These are phyloP conservation scores for Polyporus tsugae DNA, from an alignment of 1,284 basidiomycete species.

Conservation along the genomic window DNA sequence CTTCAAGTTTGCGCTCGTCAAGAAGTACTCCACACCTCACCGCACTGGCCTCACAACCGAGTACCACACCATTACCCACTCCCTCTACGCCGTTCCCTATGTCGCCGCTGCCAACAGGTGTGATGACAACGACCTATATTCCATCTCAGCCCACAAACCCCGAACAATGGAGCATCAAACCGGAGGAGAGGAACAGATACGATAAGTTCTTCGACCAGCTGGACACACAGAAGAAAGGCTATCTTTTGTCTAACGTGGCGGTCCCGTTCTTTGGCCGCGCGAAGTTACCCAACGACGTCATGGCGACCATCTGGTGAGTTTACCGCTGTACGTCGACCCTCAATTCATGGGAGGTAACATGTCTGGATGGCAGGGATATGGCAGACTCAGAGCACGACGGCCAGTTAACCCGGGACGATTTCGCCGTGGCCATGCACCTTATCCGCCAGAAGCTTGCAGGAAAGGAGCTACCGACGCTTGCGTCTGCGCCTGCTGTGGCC, in stretches of 20 bases:
- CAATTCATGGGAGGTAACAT: neutral
- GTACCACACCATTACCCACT: slow-evolving; percentile 10
- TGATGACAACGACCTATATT: slow-evolving; percentile 13
- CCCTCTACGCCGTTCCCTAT: slow-evolving; percentile 23
- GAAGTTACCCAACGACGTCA: slow-evolving; percentile 82
- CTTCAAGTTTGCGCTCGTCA: slow-evolving; percentile 22
- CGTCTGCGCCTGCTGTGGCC: slow-evolving; percentile 8
- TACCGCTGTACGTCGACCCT: slow-evolving; percentile 13
- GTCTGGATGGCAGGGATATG: slow-evolving; percentile 79
- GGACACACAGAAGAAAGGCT: slow-evolving; percentile 80
- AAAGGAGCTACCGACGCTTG: slow-evolving; percentile 69
- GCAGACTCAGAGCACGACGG: slow-evolving; percentile 92
- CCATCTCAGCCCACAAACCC: slow-evolving; percentile 23
- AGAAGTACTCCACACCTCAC: slow-evolving; percentile 25
- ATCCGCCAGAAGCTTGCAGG: slow-evolving; percentile 90
- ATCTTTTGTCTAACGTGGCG: slow-evolving; percentile 91
- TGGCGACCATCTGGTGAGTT: slow-evolving; percentile 90
- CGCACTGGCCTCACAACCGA: slow-evolving; percentile 1
- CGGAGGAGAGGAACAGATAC: slow-evolving; percentile 80
- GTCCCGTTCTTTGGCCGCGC: slow-evolving; percentile 97
- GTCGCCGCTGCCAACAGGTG: slow-evolving; percentile 16
- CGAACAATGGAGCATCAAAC: slow-evolving; percentile 80
- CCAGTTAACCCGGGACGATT: slow-evolving; percentile 88
- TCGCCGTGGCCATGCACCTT: slow-evolving; percentile 96
- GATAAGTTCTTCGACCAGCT: slow-evolving; percentile 89